These are phyloP conservation scores for Sugiyamaella grinbergsii DNA, from an alignment of 1,139 yeast species.

Conservation along the genomic window DNA sequence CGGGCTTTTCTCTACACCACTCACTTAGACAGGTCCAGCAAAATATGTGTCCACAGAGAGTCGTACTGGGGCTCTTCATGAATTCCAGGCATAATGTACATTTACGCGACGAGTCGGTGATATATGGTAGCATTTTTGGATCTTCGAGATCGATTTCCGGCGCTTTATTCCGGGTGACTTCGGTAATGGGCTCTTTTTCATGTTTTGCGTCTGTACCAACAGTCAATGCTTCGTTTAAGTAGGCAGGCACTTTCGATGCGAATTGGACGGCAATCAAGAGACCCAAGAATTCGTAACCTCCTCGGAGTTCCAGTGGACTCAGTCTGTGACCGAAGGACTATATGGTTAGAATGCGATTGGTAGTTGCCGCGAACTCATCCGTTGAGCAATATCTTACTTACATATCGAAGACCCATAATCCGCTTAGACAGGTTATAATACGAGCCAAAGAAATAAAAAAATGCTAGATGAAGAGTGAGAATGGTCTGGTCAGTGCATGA, in stretches of 20 bases:
- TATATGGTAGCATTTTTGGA: conserved; percentile 59
- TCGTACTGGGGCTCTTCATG: conserved; percentile 82
- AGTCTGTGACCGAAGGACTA: conserved; percentile 38
- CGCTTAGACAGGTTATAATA: conserved; percentile 80
- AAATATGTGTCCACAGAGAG: conserved; percentile 88
- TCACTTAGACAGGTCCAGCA: conserved; percentile 92
- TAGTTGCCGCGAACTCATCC: background rate
- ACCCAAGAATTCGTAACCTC: conserved; percentile 79
- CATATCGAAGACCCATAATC: conserved; percentile 77
- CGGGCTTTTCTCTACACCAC: conserved; percentile 85
- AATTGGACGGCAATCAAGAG: conserved; percentile 65
- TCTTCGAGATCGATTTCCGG: conserved; percentile 57
- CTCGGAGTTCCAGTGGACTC: conserved; percentile 38
- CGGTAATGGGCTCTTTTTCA: too few species aligned
- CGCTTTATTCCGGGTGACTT: too few species aligned
- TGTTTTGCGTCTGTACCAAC: background rate
- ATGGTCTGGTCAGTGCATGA: conserved; percentile 27
- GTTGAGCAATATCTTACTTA: conserved; percentile 47
- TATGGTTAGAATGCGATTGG: conserved; percentile 15
- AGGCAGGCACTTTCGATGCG: conserved; percentile 27
- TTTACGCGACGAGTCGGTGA: conserved; percentile 67
- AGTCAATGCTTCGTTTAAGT: background rate
- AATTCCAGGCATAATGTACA: conserved; percentile 83
- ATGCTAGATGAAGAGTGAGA: conserved; percentile 67
- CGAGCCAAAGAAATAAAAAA: conserved; percentile 78